Evolutionary conservation across 768 basidiomycete genomes (phyloP), one percentile per base, ranked within the genome.

Genomic region (Auriculariales sp.): DNA sequence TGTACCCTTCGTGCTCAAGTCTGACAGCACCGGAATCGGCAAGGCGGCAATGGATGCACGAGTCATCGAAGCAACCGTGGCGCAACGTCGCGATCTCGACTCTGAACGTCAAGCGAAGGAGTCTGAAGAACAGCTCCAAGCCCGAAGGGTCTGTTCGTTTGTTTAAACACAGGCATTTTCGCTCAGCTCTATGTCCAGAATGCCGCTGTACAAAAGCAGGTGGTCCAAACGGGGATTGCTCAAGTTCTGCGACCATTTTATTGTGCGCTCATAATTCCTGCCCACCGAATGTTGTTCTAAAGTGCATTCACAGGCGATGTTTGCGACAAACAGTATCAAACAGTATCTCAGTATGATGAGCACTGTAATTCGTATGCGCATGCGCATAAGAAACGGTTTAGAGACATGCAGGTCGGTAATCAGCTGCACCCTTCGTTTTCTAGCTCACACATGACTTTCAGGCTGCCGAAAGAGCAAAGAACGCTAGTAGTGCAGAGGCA

Each of bases 321-420:
- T 1, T 91, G 88, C 67, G 85, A 88, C 53, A 89, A 89, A 61
- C 88, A 91, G 61, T 90, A 89, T 66, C 74, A 80, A 61, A 90
- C 74, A 46, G 83, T 90, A 17, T 79, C 84, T 0, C 87, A 88
- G 58, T 91, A 85, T 57, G 88, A 90, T 55, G 88, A 90, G 58
- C 88, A 91, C 63, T 85, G 83, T 49, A 90, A 89, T 58, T 88
- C 88, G 5, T 89, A 88, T 55, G 83, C 85, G 0, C 86, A 89
- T 58, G 83, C 86, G 57, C 87, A 88, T 66, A 88, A 83, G 64
- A 81, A 81, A 30, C 81, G 88, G 46, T 74, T 80, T 61, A 80
- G 69, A 56, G 86, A 89, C 56, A 84, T 89, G 83, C 83, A 87
- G 66, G 77, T 78, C 27, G 78, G 78, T 46, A 75, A n/a, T n/a